Conservation (phyloP, 768 basidiomycete genomes). For the Termitomyces heimii region DNA sequence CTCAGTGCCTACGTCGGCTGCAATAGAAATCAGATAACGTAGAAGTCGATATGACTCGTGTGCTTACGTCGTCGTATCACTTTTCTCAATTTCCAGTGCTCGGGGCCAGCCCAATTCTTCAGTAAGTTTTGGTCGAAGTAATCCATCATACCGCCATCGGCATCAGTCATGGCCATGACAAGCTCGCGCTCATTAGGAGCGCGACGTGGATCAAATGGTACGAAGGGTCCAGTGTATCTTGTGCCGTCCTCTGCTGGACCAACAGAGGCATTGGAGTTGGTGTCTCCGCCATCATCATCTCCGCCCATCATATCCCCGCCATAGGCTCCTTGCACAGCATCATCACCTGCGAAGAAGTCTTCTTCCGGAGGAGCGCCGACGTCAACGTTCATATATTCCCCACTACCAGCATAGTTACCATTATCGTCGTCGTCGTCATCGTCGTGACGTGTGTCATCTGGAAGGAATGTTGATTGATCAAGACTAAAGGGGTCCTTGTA, state of each 20-base stretch:
- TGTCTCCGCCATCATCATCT: constrained; percentile 37
- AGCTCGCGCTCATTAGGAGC: constrained; percentile 73
- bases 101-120: constrained; percentile 98
- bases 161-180: constrained; percentile 77
- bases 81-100: constrained; percentile 94
- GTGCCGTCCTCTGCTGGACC: constrained; percentile 36
- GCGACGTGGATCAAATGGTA: constrained; percentile 84
- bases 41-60: background rate
- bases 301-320: constrained; percentile 17
- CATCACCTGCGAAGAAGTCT: constrained; percentile 63
- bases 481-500: constrained; percentile 56
- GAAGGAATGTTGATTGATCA: constrained; percentile 59
- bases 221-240: constrained; percentile 42
- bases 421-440: constrained; percentile 22
- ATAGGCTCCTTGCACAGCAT: constrained; percentile 30
- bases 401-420: constrained; percentile 26
- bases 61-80: constrained; percentile 73
- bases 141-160: constrained; percentile 60
- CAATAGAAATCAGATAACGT: background rate
- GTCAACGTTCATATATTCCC: constrained; percentile 14
- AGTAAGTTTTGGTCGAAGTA: constrained; percentile 85
- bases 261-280: constrained; percentile 38
- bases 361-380: constrained; percentile 28
- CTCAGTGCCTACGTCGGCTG: constrained; percentile 34
- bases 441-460: constrained; percentile 41